Percentiles rank a stretch among this genome's conserved stretches.
phyloP scores from a whole-genome alignment of 2,329 filamentous ascomycete species.

The Pseudogymnoascus sp. region DNA sequence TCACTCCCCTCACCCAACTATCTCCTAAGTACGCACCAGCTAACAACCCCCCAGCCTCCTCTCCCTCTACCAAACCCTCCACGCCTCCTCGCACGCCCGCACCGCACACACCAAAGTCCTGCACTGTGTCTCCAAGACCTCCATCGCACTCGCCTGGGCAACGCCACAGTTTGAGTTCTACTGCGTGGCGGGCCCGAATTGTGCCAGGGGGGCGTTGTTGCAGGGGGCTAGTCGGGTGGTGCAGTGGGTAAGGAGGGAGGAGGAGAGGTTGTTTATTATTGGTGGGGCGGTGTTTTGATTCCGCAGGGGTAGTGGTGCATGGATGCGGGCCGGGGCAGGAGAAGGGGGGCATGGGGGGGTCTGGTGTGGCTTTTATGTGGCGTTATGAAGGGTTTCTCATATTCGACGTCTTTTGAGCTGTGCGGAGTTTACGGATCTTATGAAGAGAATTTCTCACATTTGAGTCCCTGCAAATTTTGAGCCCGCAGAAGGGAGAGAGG shows the following conservation, averaged over 20 bases:
- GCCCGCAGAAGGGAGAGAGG: neutral
- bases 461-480: neutral
- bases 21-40: neutral
- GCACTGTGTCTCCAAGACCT: constrained; percentile 67
- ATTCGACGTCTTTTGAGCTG: neutral
- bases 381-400: neutral
- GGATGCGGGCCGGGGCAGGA: too few species aligned
- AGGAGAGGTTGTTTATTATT: constrained; percentile 92
- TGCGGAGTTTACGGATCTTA: neutral
- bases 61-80: constrained; percentile 77
- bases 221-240: constrained; percentile 84
- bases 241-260: constrained; percentile 85
- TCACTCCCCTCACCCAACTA: too few species aligned
- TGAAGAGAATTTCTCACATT: neutral
- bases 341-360: too few species aligned
- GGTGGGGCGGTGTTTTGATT: constrained; percentile 76
- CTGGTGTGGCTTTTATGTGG: neutral
- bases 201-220: constrained; percentile 59
- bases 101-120: constrained; percentile 81
- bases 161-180: constrained; percentile 92
- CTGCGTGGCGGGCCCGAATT: constrained; percentile 76
- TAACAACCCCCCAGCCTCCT: constrained; percentile 49
- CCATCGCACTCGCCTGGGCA: constrained; percentile 80
- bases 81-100: constrained; percentile 77
- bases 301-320: neutral